Conservation (phyloP, 1,139 yeast species). For the Protomyces gravidus region DNA sequence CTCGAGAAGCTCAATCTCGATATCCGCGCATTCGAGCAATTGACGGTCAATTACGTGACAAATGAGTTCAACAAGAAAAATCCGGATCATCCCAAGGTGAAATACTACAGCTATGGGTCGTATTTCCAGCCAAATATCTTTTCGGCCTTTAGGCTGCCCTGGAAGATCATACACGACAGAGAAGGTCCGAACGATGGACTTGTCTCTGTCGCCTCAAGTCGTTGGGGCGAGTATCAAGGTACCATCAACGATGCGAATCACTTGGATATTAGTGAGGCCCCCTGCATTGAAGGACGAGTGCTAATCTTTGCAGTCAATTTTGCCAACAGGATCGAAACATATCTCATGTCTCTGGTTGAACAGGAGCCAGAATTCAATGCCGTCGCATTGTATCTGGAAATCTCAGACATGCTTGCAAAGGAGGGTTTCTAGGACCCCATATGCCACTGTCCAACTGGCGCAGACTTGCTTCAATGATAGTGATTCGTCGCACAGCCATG, state of each 20-base stretch:
- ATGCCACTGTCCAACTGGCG: too few relatives aligned
- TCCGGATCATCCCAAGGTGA: conserved; percentile 56
- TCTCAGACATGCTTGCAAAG: conserved; percentile 64
- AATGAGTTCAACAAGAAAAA: conserved; percentile 52
- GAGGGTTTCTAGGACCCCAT: conserved; percentile 62
- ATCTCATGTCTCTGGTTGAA: conserved; percentile 34
- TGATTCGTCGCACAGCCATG: too few relatives aligned
- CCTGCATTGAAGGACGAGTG: conserved; percentile 46
- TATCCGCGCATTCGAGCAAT: conserved; percentile 28
- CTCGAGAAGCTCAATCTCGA: conserved; percentile 21
- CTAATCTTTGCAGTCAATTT: conserved; percentile 41
- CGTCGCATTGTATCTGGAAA: conserved; percentile 66
- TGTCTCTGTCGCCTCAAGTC: conserved; percentile 70
- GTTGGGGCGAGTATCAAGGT: conserved; percentile 81
- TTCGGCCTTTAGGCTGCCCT: conserved; percentile 26
- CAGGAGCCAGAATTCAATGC: conserved; percentile 59
- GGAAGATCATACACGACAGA: conserved; percentile 24
- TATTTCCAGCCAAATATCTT: conserved; percentile 28
- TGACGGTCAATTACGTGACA: conserved; percentile 53
- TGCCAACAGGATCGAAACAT: conserved; percentile 56
- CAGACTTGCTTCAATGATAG: too few relatives aligned
- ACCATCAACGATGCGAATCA: conserved; percentile 77
- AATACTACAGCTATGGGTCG: conserved; percentile 82
- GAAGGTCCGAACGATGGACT: conserved; percentile 63
- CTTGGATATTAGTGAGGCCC: conserved; percentile 54